Conservation (phyloP, 2,329 filamentous ascomycete species). For the Exophiala aquamarina region DNA sequence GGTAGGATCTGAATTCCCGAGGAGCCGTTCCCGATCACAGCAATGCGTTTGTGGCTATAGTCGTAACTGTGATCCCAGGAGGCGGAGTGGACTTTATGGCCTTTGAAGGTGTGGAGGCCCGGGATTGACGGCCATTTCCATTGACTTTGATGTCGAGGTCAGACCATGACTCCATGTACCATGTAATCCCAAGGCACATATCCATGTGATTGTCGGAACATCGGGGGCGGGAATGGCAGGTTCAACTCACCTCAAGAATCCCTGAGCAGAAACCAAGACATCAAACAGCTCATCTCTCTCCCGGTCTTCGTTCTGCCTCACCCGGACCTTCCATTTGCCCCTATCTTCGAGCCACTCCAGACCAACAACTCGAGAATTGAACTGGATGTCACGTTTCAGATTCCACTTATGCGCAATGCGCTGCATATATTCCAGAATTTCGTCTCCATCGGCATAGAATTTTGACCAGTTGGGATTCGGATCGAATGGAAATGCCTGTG, state of each 20-base stretch:
- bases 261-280: slow-evolving; percentile 37
- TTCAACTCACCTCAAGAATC: slow-evolving; percentile 28
- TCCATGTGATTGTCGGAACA: no score
- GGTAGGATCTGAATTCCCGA: slow-evolving; percentile 42
- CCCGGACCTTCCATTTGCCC: slow-evolving; percentile 39
- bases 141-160: slow-evolving; percentile 1
- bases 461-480: slow-evolving; percentile 45
- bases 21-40: slow-evolving; percentile 34
- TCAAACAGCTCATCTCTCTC: slow-evolving; percentile 32
- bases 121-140: slow-evolving; percentile 34
- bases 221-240: no score
- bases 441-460: slow-evolving; percentile 41
- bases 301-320: slow-evolving; percentile 30
- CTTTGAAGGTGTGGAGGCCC: slow-evolving; percentile 30
- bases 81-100: slow-evolving; percentile 31
- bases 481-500: slow-evolving; percentile 34
- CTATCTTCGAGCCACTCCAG: slow-evolving; percentile 40
- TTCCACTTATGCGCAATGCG: slow-evolving; percentile 40
- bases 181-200: no score
- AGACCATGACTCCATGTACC: no score
- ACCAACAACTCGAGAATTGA: slow-evolving; percentile 38
- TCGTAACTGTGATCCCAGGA: slow-evolving; percentile 31
- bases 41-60: slow-evolving; percentile 30
- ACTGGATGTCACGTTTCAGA: slow-evolving; percentile 39
- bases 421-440: slow-evolving; percentile 46